A percentile compares a stretch with the other conserved stretches of the same genome.
Evolutionary conservation across 192 early-diverging fungal genomes (phyloP).

Genomic region (Gonapodya sp.): DNA sequence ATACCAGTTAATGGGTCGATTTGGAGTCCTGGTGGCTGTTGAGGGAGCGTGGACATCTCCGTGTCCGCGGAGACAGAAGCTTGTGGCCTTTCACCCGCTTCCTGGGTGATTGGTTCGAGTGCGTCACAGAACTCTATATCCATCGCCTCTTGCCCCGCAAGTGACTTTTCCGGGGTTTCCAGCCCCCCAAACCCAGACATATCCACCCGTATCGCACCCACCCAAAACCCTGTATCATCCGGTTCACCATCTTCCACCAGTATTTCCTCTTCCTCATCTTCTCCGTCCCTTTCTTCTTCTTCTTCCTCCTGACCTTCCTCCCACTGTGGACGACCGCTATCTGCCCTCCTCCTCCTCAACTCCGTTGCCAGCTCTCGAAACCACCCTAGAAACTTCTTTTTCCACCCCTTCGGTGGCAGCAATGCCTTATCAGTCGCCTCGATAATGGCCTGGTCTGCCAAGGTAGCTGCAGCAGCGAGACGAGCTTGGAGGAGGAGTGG

Average conservation of each 20-base stretch:
- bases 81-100: too few species aligned
- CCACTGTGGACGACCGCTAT: background rate
- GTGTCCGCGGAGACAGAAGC: too few species aligned
- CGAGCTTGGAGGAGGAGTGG: background rate
- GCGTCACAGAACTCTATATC: too few species aligned
- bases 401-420: background rate
- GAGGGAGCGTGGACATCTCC: too few species aligned
- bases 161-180: too few species aligned
- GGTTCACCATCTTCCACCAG: background rate
- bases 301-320: background rate
- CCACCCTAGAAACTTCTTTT: background rate
- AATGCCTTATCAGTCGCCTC: background rate
- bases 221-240: background rate
- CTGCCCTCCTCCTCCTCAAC: background rate
- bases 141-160: too few species aligned
- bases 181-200: too few species aligned
- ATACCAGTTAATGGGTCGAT: background rate
- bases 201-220: background rate
- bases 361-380: background rate
- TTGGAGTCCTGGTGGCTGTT: too few species aligned
- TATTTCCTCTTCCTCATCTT: background rate
- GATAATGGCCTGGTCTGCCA: background rate
- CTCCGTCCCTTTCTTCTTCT: background rate
- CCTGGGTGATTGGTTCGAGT: too few species aligned
- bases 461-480: background rate